Percentiles rank a stretch among this genome's conserved stretches.
phyloP scores from a whole-genome alignment of 805 yeast genomes.

The Lachancea quebecensis region DNA sequence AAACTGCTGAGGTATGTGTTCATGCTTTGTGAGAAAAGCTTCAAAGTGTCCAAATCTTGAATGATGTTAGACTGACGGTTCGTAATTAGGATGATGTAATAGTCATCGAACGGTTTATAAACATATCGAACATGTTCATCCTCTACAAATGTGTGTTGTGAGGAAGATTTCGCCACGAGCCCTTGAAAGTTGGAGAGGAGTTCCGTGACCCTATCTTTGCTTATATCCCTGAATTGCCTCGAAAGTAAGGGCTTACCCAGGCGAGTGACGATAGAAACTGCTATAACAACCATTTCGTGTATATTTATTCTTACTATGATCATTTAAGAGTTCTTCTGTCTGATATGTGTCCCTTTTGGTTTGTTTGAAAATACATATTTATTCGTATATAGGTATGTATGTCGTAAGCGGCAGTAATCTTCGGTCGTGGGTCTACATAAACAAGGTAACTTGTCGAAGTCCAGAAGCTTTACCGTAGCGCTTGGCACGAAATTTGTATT shows the following conservation, averaged over 20 bases:
- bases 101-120: constrained; percentile 92
- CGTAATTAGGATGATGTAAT: constrained; percentile 84
- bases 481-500: no score
- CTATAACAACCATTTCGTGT: constrained; percentile 59
- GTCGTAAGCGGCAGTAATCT: no score
- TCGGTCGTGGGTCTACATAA: no score
- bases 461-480: no score
- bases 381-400: background rate
- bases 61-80: constrained; percentile 85
- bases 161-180: constrained; percentile 55
- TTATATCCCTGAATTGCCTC: constrained; percentile 82
- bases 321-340: background rate
- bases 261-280: constrained; percentile 91
- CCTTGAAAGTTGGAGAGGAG: constrained; percentile 80
- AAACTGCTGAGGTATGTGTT: constrained; percentile 62
- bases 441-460: no score
- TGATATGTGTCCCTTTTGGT: background rate
- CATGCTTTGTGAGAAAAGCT: constrained; percentile 75
- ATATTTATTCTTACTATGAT: background rate
- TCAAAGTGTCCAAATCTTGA: constrained; percentile 90
- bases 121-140: constrained; percentile 88
- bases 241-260: constrained; percentile 89
- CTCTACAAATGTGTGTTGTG: constrained; percentile 91
- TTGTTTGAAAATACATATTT: background rate
- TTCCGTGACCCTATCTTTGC: constrained; percentile 79